Percentiles rank a stretch among this genome's conserved stretches.
phyloP scores from a whole-genome alignment of 208 protist species.

The Leishmania martiniquensis region DNA sequence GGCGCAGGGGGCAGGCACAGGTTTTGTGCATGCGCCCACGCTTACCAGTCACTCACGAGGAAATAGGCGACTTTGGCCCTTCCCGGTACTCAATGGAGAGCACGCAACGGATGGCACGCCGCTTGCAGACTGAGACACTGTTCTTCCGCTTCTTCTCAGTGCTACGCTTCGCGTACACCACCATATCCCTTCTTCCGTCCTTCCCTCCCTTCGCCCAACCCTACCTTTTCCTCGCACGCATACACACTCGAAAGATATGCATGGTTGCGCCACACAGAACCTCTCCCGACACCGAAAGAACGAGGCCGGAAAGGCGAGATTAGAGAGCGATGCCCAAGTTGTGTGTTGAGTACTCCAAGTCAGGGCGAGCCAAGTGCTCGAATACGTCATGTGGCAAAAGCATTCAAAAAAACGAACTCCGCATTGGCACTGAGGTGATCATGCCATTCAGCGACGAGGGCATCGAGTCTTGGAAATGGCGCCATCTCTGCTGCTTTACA shows the following conservation, averaged over 20 bases:
- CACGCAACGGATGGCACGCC: neutral
- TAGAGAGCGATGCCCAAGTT: constrained; percentile 57
- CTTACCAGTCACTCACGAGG: neutral
- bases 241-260: neutral
- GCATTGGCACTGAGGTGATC: constrained; percentile 70
- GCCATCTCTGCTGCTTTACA: constrained; percentile 88
- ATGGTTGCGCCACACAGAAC: neutral
- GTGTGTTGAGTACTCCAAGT: constrained; percentile 80
- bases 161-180: no score
- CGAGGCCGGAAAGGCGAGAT: no score
- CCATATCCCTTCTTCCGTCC: no score
- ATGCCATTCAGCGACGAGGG: constrained; percentile 52
- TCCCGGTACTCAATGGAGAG: neutral
- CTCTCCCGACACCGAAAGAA: neutral
- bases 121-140: no score
- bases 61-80: neutral
- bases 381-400: constrained; percentile 50
- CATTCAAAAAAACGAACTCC: constrained; percentile 81
- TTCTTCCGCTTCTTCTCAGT: neutral
- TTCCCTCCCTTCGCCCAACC: no score
- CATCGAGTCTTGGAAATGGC: constrained; percentile 68
- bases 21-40: neutral
- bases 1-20: no score
- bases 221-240: no score
- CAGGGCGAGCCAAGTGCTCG: constrained; percentile 63